Percentiles rank a stretch among this genome's conserved stretches.
These are phyloP conservation scores for Rutstroemia sp. DNA, from an alignment of 2,329 filamentous ascomycete genomes.

Conservation along the genomic window DNA sequence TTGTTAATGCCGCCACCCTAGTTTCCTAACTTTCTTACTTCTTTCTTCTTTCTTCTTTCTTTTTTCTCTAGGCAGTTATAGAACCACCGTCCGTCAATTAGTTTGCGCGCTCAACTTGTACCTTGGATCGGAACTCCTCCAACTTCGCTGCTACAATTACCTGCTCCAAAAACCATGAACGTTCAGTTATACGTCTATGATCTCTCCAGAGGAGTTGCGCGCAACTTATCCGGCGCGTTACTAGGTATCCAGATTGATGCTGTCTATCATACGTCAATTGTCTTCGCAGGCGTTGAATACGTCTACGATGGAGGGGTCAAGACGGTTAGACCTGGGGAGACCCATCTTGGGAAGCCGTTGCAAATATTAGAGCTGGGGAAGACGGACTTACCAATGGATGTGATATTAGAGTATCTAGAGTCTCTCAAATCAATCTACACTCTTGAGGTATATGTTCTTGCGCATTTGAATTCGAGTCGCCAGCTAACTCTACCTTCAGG, in stretches of 20 bases:
- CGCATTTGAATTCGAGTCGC: not conserved
- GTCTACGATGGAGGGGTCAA: conserved; percentile 86
- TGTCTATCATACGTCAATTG: conserved; percentile 89
- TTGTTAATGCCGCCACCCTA: not conserved
- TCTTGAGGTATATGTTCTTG: conserved; percentile 46
- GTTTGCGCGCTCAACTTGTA: not conserved
- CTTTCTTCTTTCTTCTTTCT: not conserved
- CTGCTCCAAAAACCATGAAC: conserved; percentile 46
- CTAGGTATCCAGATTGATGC: conserved; percentile 74
- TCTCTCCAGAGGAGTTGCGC: conserved; percentile 53
- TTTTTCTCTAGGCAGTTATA: not conserved
- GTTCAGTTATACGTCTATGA: conserved; percentile 75
- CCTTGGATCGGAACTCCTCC: not conserved
- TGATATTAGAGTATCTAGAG: conserved; percentile 81
- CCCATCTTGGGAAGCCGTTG: conserved; percentile 80
- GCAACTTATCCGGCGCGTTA: conserved; percentile 42
- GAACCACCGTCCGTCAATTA: not conserved
- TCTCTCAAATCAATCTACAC: conserved; percentile 80
- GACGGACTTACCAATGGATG: conserved; percentile 71
- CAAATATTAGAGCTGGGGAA: conserved; percentile 66
- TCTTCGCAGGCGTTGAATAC: conserved; percentile 80
- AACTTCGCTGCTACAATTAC: not conserved
- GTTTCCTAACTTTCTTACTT: not conserved
- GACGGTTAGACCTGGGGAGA: conserved; percentile 69
- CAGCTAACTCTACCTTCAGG: conserved; percentile 37